These are phyloP conservation scores for Globisporangium spiculum DNA, from an alignment of 352 stramenopile genomes.

Conservation along the genomic window DNA sequence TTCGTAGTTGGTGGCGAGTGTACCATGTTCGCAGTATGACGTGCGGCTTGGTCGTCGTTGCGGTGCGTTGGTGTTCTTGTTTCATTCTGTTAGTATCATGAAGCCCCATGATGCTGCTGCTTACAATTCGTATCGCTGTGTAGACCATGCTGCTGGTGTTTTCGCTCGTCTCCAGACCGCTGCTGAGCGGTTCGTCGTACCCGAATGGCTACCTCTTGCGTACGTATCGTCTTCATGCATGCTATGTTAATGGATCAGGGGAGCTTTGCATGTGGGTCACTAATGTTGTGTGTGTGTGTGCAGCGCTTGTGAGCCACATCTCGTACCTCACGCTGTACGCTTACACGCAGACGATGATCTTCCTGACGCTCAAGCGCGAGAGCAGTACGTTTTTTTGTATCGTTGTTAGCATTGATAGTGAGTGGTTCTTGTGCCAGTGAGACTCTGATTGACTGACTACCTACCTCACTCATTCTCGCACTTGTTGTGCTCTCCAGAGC, in stretches of 20 bases:
- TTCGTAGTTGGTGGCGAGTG: conserved; percentile 36
- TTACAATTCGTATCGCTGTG: not conserved
- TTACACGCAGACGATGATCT: conserved; percentile 79
- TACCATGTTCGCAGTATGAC: conserved; percentile 49
- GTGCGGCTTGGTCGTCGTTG: conserved; percentile 30
- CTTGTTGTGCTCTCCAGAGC: conserved; percentile 16
- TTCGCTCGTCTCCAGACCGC: conserved; percentile 35
- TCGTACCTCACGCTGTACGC: conserved; percentile 53
- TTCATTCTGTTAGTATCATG: not conserved
- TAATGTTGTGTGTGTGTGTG: not conserved
- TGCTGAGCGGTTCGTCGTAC: conserved; percentile 30
- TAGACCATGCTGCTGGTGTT: conserved; percentile 46
- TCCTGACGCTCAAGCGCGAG: conserved; percentile 58
- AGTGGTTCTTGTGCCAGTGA: not conserved
- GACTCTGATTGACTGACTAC: not conserved
- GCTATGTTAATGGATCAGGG: too few species aligned
- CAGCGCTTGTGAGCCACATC: conserved; percentile 46
- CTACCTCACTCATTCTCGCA: too few species aligned
- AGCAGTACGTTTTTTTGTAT: conserved; percentile 22
- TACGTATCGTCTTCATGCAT: conserved; percentile 10
- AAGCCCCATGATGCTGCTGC: not conserved
- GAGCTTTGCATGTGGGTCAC: not conserved
- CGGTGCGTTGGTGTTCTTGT: conserved; percentile 27
- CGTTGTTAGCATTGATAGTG: not conserved
- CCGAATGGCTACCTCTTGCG: conserved; percentile 47